phyloP scores from a whole-genome alignment of 495 filamentous ascomycete genomes.

The Annulohypoxylon nitens region DNA sequence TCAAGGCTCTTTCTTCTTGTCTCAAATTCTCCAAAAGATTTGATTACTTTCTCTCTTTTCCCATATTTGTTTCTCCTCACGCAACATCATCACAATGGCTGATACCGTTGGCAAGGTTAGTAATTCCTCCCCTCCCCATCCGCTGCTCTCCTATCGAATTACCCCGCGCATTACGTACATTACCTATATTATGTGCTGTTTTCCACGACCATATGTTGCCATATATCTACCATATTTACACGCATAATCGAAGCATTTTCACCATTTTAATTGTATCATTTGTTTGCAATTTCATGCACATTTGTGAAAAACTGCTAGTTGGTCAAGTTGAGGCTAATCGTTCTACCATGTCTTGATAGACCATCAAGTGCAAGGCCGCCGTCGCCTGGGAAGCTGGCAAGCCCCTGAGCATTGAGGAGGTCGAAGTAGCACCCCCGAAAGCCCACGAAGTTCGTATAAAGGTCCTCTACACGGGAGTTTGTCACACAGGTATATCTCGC shows the following conservation, averaged over 20 bases:
- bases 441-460: slow-evolving; percentile 97
- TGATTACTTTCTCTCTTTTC: slow-evolving; percentile 14
- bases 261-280: not conserved
- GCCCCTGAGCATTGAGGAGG: slow-evolving; percentile 86
- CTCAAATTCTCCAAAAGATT: slow-evolving; percentile 12
- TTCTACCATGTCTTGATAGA: slow-evolving; percentile 48
- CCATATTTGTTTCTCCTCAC: slow-evolving; percentile 8
- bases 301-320: not conserved
- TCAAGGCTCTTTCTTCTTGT: slow-evolving; percentile 25
- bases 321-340: slow-evolving; percentile 25
- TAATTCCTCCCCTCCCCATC: slow-evolving; percentile 2
- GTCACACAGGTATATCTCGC: slow-evolving; percentile 84
- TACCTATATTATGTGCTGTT: slow-evolving; percentile 1
- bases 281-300: not conserved
- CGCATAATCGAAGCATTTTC: not conserved
- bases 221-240: not conserved
- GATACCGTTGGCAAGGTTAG: slow-evolving; percentile 64
- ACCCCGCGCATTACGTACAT: slow-evolving; percentile 47
- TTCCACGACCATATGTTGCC: not conserved
- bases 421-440: slow-evolving; percentile 92
- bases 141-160: slow-evolving; percentile 13
- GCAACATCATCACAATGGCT: slow-evolving; percentile 54
- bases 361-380: slow-evolving; percentile 80
- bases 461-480: slow-evolving; percentile 97
- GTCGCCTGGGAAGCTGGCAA: slow-evolving; percentile 96